Evolutionary conservation across 2,329 filamentous ascomycete genomes (phyloP), one percentile per base, ranked within the genome.

Genomic region (Claviceps capensis): DNA sequence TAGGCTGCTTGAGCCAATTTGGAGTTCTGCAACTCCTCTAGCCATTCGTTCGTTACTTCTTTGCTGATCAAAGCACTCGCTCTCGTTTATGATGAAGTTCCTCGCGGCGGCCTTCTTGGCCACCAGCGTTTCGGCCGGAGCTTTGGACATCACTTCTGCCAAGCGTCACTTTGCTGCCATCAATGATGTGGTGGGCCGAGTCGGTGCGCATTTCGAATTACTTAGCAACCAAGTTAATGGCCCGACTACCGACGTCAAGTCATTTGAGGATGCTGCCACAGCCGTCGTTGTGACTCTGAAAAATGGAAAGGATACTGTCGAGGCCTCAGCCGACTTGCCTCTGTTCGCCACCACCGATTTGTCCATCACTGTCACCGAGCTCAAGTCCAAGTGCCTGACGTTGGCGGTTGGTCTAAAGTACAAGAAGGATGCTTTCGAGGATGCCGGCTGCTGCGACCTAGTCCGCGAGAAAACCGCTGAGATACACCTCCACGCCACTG

Each of bases 81-180:
- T 16, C 9, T 40, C 36, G 13, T 3, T 40, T 26, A 46, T 34
- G 36, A 52, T 52, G 52, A 54, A 49, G 49, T 47, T 54, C 26
- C n/a, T 52, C 16, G 23, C 47, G 16, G 47, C 43, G 26, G 46
- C 49, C 47, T 52, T 41, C 45, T 38, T 54, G 49, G 52, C 52
- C 14, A 37, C 52, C 49, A 34, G 49, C 36, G 47, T 52, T 30
- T 23, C 49, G 5, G 52, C 52, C 36, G 47, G 41, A 13, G 40
- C 38, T 36, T 30, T 51, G 13, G 47, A 46, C 47, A 19, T 45
- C 5, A 14, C 22, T 22, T 11, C 34, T 22, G 36, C 30, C 13
- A 37, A 23, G n/a, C 48, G 46, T 37, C 37, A 52, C 19, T 14
- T 34, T 44, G 37, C 23, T 17, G 37, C 17, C n/a, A 36, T 53